Base-by-base conservation (phyloP, 306 rosid genomes). In the Morella rubra region DNA sequence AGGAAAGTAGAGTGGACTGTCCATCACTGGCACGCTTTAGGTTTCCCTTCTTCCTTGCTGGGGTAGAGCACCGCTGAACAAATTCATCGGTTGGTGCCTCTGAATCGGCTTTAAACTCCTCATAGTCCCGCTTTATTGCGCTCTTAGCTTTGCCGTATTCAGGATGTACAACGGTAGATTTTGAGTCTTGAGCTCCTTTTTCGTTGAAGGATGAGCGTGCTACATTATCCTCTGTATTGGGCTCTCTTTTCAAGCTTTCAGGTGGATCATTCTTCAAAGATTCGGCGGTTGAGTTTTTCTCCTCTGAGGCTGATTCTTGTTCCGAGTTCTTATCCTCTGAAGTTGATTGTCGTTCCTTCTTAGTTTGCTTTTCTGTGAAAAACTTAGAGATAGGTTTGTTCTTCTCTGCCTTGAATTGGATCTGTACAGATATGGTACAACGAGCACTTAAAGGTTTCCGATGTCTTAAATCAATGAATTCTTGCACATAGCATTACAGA, bases 1-100 rank as follows among this genome's bases (percentile, higher is more conserved):
- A 91, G 8, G 95, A 85, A 80, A 94, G 84, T 51, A 94, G 81
- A 20, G 90, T 84, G 46, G 89, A 85, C 60, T 87, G 97, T 74
- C 91, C 90, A 75, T 89, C 91, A 61, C 66, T 70, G 40, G 84
- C 77, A 76, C 52, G 45, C 78, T 86, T 94, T 47, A 72, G 19
- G 65, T 82, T 90, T 72, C 50, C 84, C 82, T 84, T 91, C 84
- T 89, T 93, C 85, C 74, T 89, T 68, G 58, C 85, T 8, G 91
- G 89, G 80, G 83, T 85, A 20, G 82, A 55, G 20, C 71, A 76
- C 13, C 55, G 69, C 77, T 83, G 72, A 65, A 67, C 84, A 12
- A 67, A 27, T 76, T 78, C 77, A 18, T 73, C 76, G 46, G 53
- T 14, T 76, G 22, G 53, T n/a, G 79, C 82, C 80, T 84, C 83